phyloP scores from a whole-genome alignment of 495 filamentous ascomycete genomes.

The Parathielavia hyrcaniae region DNA sequence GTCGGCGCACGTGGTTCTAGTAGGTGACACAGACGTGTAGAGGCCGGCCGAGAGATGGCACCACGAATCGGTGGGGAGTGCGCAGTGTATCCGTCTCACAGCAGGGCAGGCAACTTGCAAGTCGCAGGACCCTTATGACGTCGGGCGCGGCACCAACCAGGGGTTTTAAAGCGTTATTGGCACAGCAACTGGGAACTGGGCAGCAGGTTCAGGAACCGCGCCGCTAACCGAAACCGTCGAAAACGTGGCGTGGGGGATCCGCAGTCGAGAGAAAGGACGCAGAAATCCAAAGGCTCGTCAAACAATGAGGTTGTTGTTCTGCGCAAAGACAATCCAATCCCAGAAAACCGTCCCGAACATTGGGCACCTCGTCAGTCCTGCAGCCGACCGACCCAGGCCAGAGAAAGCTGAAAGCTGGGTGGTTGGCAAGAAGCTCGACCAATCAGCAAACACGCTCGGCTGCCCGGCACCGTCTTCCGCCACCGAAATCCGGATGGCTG shows the following conservation, averaged over 20 bases:
- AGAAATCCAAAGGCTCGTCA: not conserved
- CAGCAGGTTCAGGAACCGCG: not conserved
- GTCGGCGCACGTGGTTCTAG: not conserved
- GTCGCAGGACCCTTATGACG: not conserved
- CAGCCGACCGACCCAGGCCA: not conserved
- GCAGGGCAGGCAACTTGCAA: not conserved
- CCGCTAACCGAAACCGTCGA: not conserved
- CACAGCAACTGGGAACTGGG: not conserved
- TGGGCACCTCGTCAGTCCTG: not conserved
- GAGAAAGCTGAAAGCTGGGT: conserved; percentile 12
- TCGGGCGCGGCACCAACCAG: not conserved
- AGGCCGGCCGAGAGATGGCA: no score
- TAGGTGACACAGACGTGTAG: no score
- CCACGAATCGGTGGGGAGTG: not conserved
- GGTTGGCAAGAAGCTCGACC: conserved; percentile 11
- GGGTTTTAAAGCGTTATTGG: not conserved
- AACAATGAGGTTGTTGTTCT: not conserved
- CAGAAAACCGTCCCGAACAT: not conserved
- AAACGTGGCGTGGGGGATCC: not conserved
- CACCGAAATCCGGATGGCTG: conserved; percentile 4
- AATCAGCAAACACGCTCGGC: not conserved
- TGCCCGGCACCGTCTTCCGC: not conserved
- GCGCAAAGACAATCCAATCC: not conserved
- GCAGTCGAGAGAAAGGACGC: not conserved
- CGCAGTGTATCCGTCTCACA: no score